Conservation (phyloP, 1,284 basidiomycete species). For the Tilletia setariae region DNA sequence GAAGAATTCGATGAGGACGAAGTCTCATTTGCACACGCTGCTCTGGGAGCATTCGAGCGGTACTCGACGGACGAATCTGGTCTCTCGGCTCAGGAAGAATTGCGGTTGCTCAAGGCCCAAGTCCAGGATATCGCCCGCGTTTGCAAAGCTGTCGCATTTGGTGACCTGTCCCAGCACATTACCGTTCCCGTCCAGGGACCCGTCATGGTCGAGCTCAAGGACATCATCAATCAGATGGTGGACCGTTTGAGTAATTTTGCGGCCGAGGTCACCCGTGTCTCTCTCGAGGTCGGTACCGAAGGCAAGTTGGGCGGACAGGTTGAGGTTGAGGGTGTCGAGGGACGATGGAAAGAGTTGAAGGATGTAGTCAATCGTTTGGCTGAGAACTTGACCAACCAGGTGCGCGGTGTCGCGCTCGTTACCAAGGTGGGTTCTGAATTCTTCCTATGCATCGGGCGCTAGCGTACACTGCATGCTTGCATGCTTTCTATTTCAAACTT, state of each 20-base stretch:
- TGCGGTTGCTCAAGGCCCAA: constrained; percentile 77
- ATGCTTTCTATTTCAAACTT: no score
- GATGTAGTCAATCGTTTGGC: constrained; percentile 55
- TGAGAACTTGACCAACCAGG: constrained; percentile 75
- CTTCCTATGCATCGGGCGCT: not conserved
- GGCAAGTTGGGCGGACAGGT: constrained; percentile 55
- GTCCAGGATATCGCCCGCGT: constrained; percentile 87
- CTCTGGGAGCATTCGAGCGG: constrained; percentile 49
- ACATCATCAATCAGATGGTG: constrained; percentile 92
- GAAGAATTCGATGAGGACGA: constrained; percentile 12
- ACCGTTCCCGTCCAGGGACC: constrained; percentile 92
- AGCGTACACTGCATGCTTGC: not conserved
- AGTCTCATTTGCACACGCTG: constrained; percentile 16
- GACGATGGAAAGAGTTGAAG: constrained; percentile 55
- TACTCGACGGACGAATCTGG: constrained; percentile 50
- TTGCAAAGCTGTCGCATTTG: constrained; percentile 90
- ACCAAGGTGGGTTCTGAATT: constrained; percentile 63
- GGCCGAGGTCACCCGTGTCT: constrained; percentile 88
- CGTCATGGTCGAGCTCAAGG: constrained; percentile 95
- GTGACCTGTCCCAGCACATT: constrained; percentile 92
- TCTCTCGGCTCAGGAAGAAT: constrained; percentile 68
- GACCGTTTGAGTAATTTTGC: constrained; percentile 87
- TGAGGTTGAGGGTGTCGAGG: constrained; percentile 54
- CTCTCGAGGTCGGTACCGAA: constrained; percentile 68
- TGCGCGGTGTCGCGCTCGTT: constrained; percentile 87